Conservation (phyloP, 306 rosid species). For the Vigna mungo region DNA sequence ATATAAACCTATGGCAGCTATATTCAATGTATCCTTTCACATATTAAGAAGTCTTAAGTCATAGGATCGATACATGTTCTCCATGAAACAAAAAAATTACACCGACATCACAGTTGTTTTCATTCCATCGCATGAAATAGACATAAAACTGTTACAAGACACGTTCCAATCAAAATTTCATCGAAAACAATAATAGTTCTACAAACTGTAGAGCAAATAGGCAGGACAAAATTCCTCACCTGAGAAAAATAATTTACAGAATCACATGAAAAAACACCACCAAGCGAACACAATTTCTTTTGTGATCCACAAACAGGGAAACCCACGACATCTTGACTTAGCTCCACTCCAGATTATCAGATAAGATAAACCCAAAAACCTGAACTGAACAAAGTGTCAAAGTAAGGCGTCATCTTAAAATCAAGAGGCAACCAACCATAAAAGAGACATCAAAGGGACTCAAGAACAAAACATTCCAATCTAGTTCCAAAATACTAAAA, state of each 20-base stretch:
- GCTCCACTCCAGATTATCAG: slow-evolving; percentile 51
- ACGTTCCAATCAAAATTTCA: slow-evolving; percentile 21
- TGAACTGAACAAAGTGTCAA: slow-evolving; percentile 45
- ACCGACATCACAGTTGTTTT: not conserved
- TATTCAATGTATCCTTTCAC: slow-evolving; percentile 17
- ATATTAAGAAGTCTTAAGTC: not conserved
- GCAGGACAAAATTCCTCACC: slow-evolving; percentile 58
- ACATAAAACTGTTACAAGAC: not conserved
- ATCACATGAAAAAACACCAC: slow-evolving; percentile 94
- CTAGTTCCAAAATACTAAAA: not conserved
- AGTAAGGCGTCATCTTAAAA: slow-evolving; percentile 23
- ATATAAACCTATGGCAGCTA: slow-evolving; percentile 5
- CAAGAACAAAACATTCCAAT: slow-evolving; percentile 9
- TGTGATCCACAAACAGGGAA: slow-evolving; percentile 66
- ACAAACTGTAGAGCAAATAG: slow-evolving; percentile 5
- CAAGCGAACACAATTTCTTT: slow-evolving; percentile 80
- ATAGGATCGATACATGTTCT: not conserved
- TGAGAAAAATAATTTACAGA: slow-evolving; percentile 67
- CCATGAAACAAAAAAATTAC: slow-evolving; percentile 15
- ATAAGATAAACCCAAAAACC: slow-evolving; percentile 39
- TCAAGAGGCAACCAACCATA: not conserved
- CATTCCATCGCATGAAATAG: slow-evolving; percentile 22
- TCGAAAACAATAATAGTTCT: not conserved
- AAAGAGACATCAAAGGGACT: not conserved
- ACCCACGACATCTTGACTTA: slow-evolving; percentile 92